Conservation (phyloP, 2,329 filamentous ascomycete genomes). For the Mollisiaceae sp. region DNA sequence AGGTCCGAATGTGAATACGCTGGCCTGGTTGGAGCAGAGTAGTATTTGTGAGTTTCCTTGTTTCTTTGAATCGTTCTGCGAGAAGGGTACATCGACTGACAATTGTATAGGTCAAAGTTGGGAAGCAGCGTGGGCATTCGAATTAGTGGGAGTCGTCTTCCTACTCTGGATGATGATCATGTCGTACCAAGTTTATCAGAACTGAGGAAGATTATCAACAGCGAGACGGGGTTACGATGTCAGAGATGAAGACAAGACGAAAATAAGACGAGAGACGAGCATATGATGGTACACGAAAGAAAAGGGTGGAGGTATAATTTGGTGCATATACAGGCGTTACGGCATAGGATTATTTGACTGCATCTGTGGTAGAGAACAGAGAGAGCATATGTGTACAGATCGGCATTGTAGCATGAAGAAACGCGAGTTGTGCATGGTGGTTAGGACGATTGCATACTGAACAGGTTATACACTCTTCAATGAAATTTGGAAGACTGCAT, state of each 20-base stretch:
- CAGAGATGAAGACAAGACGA: background rate
- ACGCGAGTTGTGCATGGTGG: too few species aligned
- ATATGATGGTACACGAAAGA: background rate
- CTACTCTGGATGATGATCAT: constrained; percentile 73
- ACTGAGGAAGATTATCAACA: constrained; percentile 8
- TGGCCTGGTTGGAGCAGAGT: constrained; percentile 68
- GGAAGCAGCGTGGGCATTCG: constrained; percentile 69
- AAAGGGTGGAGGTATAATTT: background rate
- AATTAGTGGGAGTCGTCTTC: constrained; percentile 63
- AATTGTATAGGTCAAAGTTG: constrained; percentile 58
- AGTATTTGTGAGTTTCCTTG: constrained; percentile 61
- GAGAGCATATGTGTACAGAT: background rate
- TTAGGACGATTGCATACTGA: too few species aligned
- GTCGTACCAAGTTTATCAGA: constrained; percentile 63
- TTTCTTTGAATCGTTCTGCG: background rate
- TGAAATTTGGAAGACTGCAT: background rate
- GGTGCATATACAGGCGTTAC: constrained; percentile 7
- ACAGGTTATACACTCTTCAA: background rate
- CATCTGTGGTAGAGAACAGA: background rate
- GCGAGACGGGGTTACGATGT: background rate
- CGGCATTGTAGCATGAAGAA: background rate
- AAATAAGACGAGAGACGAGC: background rate
- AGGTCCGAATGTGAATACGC: constrained; percentile 58
- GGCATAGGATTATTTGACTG: background rate
- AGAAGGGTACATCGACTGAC: constrained; percentile 27